phyloP scores from a whole-genome alignment of 169 alveolate species.

The Miamiensis avidus region DNA sequence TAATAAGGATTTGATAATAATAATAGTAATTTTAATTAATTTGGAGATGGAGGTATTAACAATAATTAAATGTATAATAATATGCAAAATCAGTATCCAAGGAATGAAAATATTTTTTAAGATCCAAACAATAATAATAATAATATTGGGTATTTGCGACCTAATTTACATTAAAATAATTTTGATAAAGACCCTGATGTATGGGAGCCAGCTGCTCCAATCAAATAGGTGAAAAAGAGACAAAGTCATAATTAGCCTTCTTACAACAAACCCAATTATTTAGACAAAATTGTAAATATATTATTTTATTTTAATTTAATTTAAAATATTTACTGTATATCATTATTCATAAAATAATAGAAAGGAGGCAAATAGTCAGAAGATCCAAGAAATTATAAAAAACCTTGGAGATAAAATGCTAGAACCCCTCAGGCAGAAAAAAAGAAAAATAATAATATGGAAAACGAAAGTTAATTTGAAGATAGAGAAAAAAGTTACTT shows the following conservation, averaged over 20 bases:
- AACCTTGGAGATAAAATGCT: constrained; percentile 58
- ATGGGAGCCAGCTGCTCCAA: background rate
- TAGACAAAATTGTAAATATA: background rate
- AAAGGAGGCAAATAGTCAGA: constrained; percentile 22
- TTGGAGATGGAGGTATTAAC: too few relatives aligned
- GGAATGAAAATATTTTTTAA: too few relatives aligned
- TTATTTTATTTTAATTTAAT: too few relatives aligned
- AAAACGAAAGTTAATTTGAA: constrained; percentile 9
- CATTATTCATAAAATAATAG: background rate
- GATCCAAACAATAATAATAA: background rate
- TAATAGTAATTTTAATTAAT: too few relatives aligned
- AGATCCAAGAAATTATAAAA: constrained; percentile 51
- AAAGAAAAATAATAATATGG: background rate
- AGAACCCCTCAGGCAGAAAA: constrained; percentile 25
- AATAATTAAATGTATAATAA: too few relatives aligned
- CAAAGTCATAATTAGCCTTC: background rate
- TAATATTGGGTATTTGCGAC: background rate
- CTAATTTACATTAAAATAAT: background rate
- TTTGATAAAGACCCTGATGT: background rate
- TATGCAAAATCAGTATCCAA: too few relatives aligned
- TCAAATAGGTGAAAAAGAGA: background rate
- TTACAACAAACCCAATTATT: too few relatives aligned
- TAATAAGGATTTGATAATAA: background rate
- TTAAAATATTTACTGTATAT: too few relatives aligned
- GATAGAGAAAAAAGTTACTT: constrained; percentile 64